Conservation (phyloP, 176 grass and related monocot genomes). For the Aegilops longissima region DNA sequence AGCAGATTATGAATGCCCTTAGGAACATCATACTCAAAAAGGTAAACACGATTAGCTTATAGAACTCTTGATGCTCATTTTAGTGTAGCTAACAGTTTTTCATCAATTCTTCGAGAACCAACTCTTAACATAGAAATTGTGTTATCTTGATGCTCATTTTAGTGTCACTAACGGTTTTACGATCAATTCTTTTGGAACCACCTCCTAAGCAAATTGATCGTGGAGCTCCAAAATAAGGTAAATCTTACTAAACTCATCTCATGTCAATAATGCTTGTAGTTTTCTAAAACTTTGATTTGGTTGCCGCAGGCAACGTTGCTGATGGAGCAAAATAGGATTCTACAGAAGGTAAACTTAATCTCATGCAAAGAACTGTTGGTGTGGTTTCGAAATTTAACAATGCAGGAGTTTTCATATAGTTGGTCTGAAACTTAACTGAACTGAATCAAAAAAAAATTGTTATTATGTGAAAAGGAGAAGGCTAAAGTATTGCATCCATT, state of each 20-base stretch:
- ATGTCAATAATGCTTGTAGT: background rate
- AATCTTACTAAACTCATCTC: background rate
- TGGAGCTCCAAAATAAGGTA: conserved; percentile 42
- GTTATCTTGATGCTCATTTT: background rate
- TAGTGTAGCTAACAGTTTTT: too few species aligned
- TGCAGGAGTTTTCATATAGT: background rate
- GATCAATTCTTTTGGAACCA: conserved; percentile 27
- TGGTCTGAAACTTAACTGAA: background rate
- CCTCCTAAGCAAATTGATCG: conserved; percentile 27
- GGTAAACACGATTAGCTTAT: conserved; percentile 30
- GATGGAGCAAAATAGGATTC: conserved; percentile 24
- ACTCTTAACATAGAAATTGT: background rate
- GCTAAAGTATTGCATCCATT: background rate
- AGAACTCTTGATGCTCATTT: background rate
- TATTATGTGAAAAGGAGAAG: conserved; percentile 27
- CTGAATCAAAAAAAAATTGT: background rate
- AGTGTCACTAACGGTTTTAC: background rate
- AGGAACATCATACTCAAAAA: conserved; percentile 64
- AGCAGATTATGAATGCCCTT: conserved; percentile 54
- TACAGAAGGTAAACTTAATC: conserved; percentile 39
- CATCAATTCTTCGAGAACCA: too few species aligned
- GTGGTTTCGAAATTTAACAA: background rate
- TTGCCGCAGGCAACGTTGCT: conserved; percentile 34
- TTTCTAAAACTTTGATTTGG: background rate
- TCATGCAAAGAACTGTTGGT: background rate